phyloP scores from a whole-genome alignment of 108 stramenopile genomes.

The Schizochytrium sp. region DNA sequence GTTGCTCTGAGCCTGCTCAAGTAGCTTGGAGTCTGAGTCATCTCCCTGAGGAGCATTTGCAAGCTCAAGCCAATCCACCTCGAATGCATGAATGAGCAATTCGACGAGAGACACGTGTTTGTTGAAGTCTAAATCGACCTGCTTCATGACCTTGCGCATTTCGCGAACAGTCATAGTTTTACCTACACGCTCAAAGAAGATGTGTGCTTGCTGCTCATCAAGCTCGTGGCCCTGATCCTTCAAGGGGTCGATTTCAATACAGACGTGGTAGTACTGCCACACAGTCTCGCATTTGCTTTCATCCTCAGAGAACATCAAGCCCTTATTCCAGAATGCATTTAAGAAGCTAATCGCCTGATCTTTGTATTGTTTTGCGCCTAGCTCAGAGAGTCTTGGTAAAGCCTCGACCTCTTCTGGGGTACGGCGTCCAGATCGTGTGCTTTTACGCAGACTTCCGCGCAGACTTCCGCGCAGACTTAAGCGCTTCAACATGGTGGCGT shows the following conservation, averaged over 20 bases:
- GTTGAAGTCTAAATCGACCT: conserved; percentile 50
- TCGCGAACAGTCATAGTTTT: neutral
- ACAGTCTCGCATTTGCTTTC: conserved; percentile 19
- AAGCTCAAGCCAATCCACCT: conserved; percentile 36
- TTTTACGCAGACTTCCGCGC: conserved; percentile 2
- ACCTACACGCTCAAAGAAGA: conserved; percentile 51
- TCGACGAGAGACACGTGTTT: conserved; percentile 23
- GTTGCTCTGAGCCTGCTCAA: neutral
- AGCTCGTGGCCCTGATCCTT: conserved; percentile 56
- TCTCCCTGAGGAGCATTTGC: conserved; percentile 50
- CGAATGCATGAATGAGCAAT: conserved; percentile 24
- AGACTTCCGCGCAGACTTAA: neutral
- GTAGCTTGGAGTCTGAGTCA: neutral
- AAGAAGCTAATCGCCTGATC: conserved; percentile 2
- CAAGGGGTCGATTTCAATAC: neutral
- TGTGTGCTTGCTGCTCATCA: conserved; percentile 45
- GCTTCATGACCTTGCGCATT: neutral
- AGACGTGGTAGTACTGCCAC: conserved; percentile 28
- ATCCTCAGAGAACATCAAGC: neutral
- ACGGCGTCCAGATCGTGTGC: too few species aligned
- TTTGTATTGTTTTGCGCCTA: neutral
- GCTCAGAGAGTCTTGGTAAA: conserved; percentile 48
- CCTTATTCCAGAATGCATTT: conserved; percentile 42
- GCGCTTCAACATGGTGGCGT: neutral
- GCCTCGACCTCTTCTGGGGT: conserved; percentile 23